Conservation (phyloP, 179 eudicot species). For the Monotropa hypopitys region DNA sequence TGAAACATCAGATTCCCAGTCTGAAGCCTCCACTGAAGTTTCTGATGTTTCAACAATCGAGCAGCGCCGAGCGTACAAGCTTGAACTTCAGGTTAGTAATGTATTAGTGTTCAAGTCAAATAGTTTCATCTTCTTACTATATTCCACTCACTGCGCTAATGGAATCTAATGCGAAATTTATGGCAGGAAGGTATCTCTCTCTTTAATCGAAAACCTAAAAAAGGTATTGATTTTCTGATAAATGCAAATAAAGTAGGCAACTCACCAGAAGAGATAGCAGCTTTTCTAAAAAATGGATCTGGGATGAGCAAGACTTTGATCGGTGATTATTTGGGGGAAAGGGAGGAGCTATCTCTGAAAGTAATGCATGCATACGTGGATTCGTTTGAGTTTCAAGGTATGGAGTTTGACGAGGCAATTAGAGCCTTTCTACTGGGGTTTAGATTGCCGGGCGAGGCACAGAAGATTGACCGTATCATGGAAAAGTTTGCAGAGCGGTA, state of each 20-base stretch:
- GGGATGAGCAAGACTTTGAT: constrained; percentile 66
- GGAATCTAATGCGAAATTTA: constrained; percentile 25
- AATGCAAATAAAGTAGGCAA: constrained; percentile 80
- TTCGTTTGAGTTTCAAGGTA: constrained; percentile 73
- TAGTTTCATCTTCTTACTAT: background rate
- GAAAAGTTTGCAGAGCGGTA: constrained; percentile 96
- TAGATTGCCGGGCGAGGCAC: constrained; percentile 97
- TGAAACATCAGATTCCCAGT: constrained; percentile 67
- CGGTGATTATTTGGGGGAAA: constrained; percentile 95
- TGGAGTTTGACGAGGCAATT: constrained; percentile 83
- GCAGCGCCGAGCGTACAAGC: constrained; percentile 97
- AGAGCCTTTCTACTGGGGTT: constrained; percentile 76
- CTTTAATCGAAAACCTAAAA: constrained; percentile 82
- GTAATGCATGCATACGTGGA: constrained; percentile 98
- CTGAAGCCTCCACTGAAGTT: constrained; percentile 71
- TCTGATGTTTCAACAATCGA: constrained; percentile 79
- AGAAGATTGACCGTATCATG: constrained; percentile 94
- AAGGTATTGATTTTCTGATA: constrained; percentile 83
- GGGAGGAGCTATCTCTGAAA: constrained; percentile 78
- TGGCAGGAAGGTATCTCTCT: constrained; percentile 99
- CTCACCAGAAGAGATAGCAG: constrained; percentile 78
- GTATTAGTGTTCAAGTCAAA: background rate
- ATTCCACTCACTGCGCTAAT: background rate
- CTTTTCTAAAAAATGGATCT: constrained; percentile 70
- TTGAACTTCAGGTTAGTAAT: constrained; percentile 82